These are phyloP conservation scores for Termitomyces sp. DNA, from an alignment of 768 basidiomycete genomes.

Conservation along the genomic window DNA sequence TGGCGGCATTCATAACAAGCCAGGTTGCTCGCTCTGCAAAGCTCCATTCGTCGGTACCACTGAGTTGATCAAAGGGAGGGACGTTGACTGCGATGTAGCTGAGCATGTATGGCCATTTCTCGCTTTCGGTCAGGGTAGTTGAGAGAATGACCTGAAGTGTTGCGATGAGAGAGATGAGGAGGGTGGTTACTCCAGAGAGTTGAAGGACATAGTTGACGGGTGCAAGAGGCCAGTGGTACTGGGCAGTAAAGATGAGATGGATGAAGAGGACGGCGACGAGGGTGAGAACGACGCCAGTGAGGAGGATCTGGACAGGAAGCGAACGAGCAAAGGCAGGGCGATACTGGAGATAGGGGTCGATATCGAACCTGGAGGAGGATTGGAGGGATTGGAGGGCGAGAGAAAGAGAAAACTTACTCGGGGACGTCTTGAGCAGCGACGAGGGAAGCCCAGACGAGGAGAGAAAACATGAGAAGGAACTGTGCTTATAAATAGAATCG, in stretches of 20 bases:
- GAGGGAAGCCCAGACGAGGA: not conserved
- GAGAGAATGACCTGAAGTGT: conserved; percentile 74
- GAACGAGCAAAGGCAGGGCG: conserved; percentile 84
- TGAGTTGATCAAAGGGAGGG: conserved; percentile 45
- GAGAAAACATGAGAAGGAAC: not conserved
- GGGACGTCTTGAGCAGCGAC: conserved; percentile 7
- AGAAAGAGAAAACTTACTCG: conserved; percentile 9
- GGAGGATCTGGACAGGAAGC: conserved; percentile 85
- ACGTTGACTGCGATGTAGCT: conserved; percentile 84
- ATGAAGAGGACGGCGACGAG: conserved; percentile 83
- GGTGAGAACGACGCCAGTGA: conserved; percentile 82
- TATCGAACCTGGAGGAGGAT: conserved; percentile 17
- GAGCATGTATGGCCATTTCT: conserved; percentile 93
- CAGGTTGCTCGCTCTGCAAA: conserved; percentile 66
- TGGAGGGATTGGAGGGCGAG: not conserved
- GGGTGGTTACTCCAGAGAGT: conserved; percentile 74
- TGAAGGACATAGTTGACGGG: conserved; percentile 91
- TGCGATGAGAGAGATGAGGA: conserved; percentile 74
- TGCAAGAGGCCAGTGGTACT: conserved; percentile 94
- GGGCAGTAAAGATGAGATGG: conserved; percentile 91
- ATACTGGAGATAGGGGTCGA: conserved; percentile 75
- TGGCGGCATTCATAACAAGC: conserved; percentile 85
- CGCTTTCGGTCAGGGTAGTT: conserved; percentile 55
- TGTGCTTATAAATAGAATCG: not conserved
- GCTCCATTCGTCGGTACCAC: conserved; percentile 49